phyloP scores from a whole-genome alignment of 2,329 filamentous ascomycete species.

The Aspergillus vadensis region DNA sequence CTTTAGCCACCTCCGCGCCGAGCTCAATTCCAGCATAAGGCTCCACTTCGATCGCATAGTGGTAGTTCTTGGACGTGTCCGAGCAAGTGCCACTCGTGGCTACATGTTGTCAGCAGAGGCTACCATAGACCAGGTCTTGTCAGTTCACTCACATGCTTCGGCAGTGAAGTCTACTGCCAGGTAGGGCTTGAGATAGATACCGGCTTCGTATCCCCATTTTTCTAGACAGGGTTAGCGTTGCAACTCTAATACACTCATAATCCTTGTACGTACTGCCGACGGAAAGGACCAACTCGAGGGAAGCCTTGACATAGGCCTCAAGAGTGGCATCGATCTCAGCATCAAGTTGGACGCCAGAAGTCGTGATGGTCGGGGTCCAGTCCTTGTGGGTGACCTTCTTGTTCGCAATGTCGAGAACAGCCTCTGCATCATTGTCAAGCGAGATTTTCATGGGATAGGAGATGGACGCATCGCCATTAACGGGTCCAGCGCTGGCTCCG shows the following conservation, averaged over 20 bases:
- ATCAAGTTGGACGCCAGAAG: constrained; percentile 17
- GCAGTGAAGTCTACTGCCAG: constrained; percentile 14
- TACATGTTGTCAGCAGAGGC: constrained; percentile 11
- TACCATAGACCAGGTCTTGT: background rate
- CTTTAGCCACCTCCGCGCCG: constrained; percentile 15
- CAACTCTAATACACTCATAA: background rate
- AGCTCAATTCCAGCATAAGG: constrained; percentile 19
- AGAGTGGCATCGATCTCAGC: constrained; percentile 18
- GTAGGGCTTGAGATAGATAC: constrained; percentile 22
- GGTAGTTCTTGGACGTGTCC: background rate
- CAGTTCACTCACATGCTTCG: constrained; percentile 18
- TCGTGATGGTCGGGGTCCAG: constrained; percentile 19
- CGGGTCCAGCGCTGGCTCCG: constrained; percentile 20
- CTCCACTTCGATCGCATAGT: constrained; percentile 9
- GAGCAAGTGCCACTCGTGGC: constrained; percentile 15
- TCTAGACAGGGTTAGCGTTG: constrained; percentile 12
- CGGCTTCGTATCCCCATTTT: constrained; percentile 20
- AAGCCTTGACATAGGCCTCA: constrained; percentile 19
- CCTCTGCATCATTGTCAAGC: constrained; percentile 22
- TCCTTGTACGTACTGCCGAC: constrained; percentile 14
- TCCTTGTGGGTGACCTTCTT: constrained; percentile 19
- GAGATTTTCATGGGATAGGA: constrained; percentile 18
- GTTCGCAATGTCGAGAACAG: constrained; percentile 23
- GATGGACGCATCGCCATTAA: constrained; percentile 24
- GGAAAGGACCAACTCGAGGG: constrained; percentile 15